Base-by-base conservation (phyloP, 805 yeast genomes). In the Candida maesae region DNA sequence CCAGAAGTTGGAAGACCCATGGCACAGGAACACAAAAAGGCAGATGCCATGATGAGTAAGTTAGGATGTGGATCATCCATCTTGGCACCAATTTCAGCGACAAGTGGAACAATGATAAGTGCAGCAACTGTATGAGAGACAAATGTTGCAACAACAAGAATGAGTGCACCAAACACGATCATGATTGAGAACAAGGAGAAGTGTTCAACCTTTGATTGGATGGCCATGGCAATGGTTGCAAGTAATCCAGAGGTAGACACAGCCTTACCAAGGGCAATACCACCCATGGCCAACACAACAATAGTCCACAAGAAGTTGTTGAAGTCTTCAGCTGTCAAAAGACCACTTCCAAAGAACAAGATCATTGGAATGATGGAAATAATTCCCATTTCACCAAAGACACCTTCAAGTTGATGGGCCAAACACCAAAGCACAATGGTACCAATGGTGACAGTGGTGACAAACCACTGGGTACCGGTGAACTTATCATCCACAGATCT, bases 1-100 rank as follows among this genome's bases (percentile, higher is more conserved):
- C 99, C 98, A 2, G 95, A 85, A 0, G 98, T 93, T 21, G 99
- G 98, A 39, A 93, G 68, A 1, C 96, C 98, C 98, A 93, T 93
- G 2, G 98, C 99, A 27, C 85, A 81, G 0, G 98, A 91, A 55
- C 97, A 87, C 47, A 93, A 67, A 40, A 78, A 56, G 0, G 82
- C 78, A 4, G 79, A 64, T 5, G 70, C 63, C 80, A 78, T 74
- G 35, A 93, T 83, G 51, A 93, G 67, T 34, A 91, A 58, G 48
- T 89, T 74, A 26, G 98, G 95, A 63, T 87, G 97, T 14, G 95
- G 93, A 23, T 78, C 79, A 16, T 70, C 67, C 60, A 85, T 61
- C 30, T 77, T 68, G 30, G 78, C 70, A n/a, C 98, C 99, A 42
- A 93, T 82, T 56, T 90, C 93, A 15, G 85, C 79, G 55, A 93